Conservation (phyloP, 2,329 filamentous ascomycete species). For the Fusarium nanum region DNA sequence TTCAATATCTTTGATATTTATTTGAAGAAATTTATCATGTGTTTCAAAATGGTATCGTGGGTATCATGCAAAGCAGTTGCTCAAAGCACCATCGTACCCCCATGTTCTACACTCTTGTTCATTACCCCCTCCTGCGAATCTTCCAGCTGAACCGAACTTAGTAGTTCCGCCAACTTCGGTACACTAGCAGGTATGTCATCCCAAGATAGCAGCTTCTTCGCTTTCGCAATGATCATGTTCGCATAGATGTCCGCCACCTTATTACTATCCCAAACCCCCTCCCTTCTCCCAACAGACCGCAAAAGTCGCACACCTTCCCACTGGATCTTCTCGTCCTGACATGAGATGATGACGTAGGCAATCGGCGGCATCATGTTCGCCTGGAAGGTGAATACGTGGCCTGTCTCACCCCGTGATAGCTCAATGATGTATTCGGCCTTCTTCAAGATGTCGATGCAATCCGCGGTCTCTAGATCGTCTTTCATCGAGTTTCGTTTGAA, state of each 20-base stretch:
- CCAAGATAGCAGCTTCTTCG: no score
- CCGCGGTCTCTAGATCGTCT: not conserved
- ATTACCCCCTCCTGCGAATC: no score
- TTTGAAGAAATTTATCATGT: no score
- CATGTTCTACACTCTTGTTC: no score
- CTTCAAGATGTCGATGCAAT: conserved; percentile 6
- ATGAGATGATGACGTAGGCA: conserved; percentile 22
- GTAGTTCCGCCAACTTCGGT: no score
- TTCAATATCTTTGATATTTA: no score
- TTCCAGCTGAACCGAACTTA: no score
- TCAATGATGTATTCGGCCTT: conserved; percentile 5
- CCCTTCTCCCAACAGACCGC: not conserved
- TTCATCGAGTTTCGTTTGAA: not conserved
- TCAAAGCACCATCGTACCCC: no score
- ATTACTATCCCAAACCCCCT: conserved; percentile 29
- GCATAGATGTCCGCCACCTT: conserved; percentile 20
- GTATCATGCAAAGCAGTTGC: no score
- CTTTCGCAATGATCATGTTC: conserved; percentile 13
- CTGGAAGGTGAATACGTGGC: conserved; percentile 12
- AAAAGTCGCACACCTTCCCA: conserved; percentile 18
- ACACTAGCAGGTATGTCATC: no score
- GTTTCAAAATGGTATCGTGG: no score
- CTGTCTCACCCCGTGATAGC: not conserved
- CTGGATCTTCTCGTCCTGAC: conserved; percentile 7
- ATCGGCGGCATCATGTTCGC: conserved; percentile 13